Conservation (phyloP, 768 basidiomycete genomes). For the Inosperma sp. region DNA sequence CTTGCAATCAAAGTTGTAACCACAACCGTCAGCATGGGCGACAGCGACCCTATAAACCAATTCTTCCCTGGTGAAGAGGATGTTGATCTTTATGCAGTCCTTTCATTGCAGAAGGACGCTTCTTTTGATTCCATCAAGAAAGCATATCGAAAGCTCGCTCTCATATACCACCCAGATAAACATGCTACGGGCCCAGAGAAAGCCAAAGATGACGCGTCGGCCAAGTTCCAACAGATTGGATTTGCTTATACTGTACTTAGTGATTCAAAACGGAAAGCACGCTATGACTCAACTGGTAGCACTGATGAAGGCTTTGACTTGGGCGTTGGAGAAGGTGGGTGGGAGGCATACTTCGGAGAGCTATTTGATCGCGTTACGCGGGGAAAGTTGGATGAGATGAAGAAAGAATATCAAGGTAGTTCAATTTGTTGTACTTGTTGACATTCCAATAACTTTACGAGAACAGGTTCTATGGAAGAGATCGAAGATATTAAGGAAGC, state of each 20-base stretch:
- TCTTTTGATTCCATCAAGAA: constrained; percentile 69
- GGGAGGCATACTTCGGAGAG: constrained; percentile 93
- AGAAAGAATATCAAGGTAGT: constrained; percentile 87
- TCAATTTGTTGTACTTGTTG: neutral
- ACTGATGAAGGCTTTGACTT: constrained; percentile 77
- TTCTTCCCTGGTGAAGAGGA: constrained; percentile 73
- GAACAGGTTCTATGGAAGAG: constrained; percentile 81
- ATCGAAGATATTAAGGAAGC: constrained; percentile 70
- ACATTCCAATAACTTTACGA: neutral
- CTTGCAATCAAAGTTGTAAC: constrained; percentile 5
- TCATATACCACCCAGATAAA: constrained; percentile 88
- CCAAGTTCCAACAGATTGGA: constrained; percentile 87
- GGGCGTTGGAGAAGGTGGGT: constrained; percentile 74
- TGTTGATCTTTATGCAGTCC: constrained; percentile 75
- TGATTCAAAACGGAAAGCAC: constrained; percentile 67
- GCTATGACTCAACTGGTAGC: constrained; percentile 82
- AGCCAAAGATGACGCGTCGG: constrained; percentile 62
- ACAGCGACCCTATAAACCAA: constrained; percentile 64
- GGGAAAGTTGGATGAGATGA: constrained; percentile 87
- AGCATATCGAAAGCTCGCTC: constrained; percentile 79
- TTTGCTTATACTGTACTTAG: constrained; percentile 89
- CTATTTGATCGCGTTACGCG: constrained; percentile 85
- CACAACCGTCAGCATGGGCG: constrained; percentile 47
- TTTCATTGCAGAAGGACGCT: constrained; percentile 52
- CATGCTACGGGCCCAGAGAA: constrained; percentile 56